A percentile compares a stretch with the other conserved stretches of the same genome.
phyloP scores from a whole-genome alignment of 129 eudicot species.

The Rutidosis leptorrhynchoides region DNA sequence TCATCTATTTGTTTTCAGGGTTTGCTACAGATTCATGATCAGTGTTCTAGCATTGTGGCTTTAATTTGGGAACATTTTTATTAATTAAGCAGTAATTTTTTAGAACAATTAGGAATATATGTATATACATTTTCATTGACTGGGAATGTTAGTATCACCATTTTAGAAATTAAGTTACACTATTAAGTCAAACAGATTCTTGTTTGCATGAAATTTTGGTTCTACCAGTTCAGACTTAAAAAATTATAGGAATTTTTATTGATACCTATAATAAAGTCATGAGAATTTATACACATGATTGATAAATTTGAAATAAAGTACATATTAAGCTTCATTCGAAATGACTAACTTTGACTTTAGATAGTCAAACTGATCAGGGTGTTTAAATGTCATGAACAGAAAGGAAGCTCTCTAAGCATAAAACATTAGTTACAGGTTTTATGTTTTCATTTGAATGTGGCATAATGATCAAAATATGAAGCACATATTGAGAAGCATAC shows the following conservation, averaged over 20 bases:
- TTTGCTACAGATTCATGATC: too few species aligned
- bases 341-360: constrained; percentile 15
- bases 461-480: neutral
- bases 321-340: neutral
- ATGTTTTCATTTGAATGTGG: constrained; percentile 8
- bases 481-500: neutral
- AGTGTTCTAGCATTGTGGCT: too few species aligned
- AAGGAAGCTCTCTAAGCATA: constrained; percentile 15
- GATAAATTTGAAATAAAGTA: neutral
- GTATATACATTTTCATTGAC: too few species aligned
- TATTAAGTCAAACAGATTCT: neutral
- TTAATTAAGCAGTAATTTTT: too few species aligned
- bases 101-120: too few species aligned
- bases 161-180: neutral
- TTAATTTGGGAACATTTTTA: too few species aligned
- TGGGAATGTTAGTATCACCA: neutral
- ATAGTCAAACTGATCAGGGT: constrained; percentile 14
- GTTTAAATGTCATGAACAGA: constrained; percentile 12
- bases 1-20: too few species aligned
- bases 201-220: neutral
- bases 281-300: neutral
- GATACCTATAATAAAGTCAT: neutral
- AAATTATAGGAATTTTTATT: neutral
- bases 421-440: constrained; percentile 5
- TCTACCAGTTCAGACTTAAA: too few species aligned